Evolutionary conservation across 805 yeast genomes (phyloP).

Genomic region (Lipomyces starkeyi): DNA sequence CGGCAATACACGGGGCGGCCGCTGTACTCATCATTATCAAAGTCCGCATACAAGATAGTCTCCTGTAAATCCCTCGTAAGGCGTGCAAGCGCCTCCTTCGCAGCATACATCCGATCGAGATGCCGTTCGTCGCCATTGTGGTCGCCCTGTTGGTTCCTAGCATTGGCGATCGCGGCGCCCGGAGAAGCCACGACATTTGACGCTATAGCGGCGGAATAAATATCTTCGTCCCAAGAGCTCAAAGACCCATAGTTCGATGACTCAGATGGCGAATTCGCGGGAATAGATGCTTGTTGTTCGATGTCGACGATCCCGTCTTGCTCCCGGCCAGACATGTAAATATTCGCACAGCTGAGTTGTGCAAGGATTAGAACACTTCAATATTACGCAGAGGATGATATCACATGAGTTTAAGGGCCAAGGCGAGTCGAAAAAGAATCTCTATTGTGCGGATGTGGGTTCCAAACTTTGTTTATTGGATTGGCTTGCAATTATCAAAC

Average conservation of each 20-base stretch:
- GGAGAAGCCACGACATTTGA: background rate
- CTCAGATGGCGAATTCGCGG: background rate
- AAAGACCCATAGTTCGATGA: conserved; percentile 5
- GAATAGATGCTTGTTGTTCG: background rate
- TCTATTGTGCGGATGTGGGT: background rate
- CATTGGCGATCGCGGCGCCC: background rate
- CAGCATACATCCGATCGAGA: background rate
- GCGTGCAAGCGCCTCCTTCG: conserved; percentile 3
- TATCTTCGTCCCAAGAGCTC: conserved; percentile 6
- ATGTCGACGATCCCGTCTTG: background rate
- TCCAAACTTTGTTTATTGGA: background rate
- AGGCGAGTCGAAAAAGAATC: background rate
- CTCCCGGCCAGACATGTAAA: background rate
- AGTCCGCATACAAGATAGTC: background rate
- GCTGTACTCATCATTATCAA: background rate
- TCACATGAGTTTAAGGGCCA: background rate
- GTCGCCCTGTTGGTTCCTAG: background rate
- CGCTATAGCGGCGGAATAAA: background rate
- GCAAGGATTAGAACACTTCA: background rate
- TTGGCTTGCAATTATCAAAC: too few species aligned
- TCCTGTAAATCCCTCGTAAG: background rate
- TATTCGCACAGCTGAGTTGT: background rate
- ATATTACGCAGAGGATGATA: background rate
- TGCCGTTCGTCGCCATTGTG: background rate
- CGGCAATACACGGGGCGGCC: background rate